Base-by-base conservation (phyloP, 2,329 filamentous ascomycete genomes). In the Huntiella omanensis region DNA sequence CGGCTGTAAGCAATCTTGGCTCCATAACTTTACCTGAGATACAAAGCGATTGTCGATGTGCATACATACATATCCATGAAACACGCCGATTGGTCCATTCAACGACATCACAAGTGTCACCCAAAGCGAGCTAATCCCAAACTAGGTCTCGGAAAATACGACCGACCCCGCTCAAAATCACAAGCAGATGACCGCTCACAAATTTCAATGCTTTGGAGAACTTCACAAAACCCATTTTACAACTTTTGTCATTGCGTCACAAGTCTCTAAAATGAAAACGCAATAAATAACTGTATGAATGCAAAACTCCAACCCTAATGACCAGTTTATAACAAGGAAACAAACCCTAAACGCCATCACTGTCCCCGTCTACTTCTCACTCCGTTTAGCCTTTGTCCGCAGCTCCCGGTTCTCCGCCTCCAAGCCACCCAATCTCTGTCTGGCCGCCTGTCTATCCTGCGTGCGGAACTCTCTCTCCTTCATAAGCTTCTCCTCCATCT, bases 401-500 rank as follows among this genome's bases (percentile, higher is more conserved):
- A 91, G 62, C 53, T 82, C 75, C 53, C 79, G 72, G 56, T 85
- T 85, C 63, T 86, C 80, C 46, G 71, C 66, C 57, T 78, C 73
- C n/a, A 80, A 71, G 51, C 86, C 81, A 49, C 85, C 79, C 0
- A 94, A 63, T 45, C 88, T 68, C 63, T 86, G 81, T 46, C 83
- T 68, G 22, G 88, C 88, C 17, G 85, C 86, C 41, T 73, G 80
- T 3, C 91, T 75, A 62, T 98, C 91, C 49, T 93, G 67, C 45
- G 92, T 67, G 39, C 91, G 68, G 1, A 79, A 86, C 61, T 96
- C 91, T 11, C 91, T 68, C 64, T 98, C 91, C 40, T 83, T 78
- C 60, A 94, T 93, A 13, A 98, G 68, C 54, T 92, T 76, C 53
- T 80, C 73, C 66, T 98, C 91, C 54, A 96, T 66, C 58, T 96